These are phyloP conservation scores for Fraxinus sp. DNA, from an alignment of 305 asterid species.

Conservation along the genomic window DNA sequence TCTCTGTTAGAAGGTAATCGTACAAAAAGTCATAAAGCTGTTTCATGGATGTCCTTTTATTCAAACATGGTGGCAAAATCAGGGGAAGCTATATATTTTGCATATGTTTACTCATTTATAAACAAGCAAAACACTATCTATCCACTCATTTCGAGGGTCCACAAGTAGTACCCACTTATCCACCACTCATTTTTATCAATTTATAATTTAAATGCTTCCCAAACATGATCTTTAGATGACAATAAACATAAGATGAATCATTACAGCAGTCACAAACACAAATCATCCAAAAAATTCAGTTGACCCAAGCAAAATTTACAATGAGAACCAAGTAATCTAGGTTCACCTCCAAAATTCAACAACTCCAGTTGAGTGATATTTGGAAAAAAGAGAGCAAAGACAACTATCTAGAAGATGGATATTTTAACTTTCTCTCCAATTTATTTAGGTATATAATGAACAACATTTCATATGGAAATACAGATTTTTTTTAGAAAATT, in stretches of 20 bases:
- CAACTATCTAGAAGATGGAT: neutral
- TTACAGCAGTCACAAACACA: neutral
- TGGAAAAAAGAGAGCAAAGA: neutral
- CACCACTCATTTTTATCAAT: neutral
- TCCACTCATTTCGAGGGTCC: neutral
- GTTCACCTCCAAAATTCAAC: neutral
- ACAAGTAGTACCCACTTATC: neutral
- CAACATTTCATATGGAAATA: neutral
- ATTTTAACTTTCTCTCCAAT: neutral
- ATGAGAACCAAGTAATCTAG: neutral
- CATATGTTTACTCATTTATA: neutral
- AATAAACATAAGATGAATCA: constrained; percentile 2
- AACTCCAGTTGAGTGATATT: neutral
- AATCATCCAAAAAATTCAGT: neutral
- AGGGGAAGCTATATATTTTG: neutral
- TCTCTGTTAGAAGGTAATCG: constrained; percentile 31
- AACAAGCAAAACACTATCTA: neutral
- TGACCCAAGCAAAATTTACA: neutral
- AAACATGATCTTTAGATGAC: neutral
- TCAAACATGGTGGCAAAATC: neutral
- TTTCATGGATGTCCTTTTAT: neutral
- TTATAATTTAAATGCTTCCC: neutral
- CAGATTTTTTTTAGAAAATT: neutral
- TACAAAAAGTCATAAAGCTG: neutral
- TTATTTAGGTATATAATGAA: neutral